Evolutionary conservation across 2,329 filamentous ascomycete species (phyloP).

Genomic region (Chaetomiaceae sp.): DNA sequence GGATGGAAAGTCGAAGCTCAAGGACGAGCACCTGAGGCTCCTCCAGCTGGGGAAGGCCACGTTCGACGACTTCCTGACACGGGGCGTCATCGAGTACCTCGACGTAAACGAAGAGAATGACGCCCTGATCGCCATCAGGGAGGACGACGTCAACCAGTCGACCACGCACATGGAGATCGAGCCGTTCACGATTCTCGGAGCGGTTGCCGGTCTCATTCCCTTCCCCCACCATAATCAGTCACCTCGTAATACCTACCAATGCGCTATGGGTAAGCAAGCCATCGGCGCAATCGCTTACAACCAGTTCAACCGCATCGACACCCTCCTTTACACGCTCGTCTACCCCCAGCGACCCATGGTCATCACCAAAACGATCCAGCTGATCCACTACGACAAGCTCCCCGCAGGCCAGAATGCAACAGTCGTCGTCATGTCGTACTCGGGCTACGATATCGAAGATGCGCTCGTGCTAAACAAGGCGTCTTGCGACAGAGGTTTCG

Average conservation of each 20-base stretch:
- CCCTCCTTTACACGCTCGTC: constrained; percentile 90
- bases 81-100: constrained; percentile 90
- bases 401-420: constrained; percentile 95
- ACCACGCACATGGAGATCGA: constrained; percentile 97
- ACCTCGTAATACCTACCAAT: constrained; percentile 96
- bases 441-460: constrained; percentile 98
- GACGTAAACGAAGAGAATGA: constrained; percentile 99
- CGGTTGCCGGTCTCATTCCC: constrained; percentile 91
- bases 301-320: constrained; percentile 95
- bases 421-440: constrained; percentile 98
- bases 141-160: constrained; percentile 72
- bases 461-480: constrained; percentile 95
- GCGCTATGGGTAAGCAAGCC: constrained; percentile 99
- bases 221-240: constrained; percentile 99
- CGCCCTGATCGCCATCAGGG: constrained; percentile 84
- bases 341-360: constrained; percentile 98
- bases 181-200: constrained; percentile 92
- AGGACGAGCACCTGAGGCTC: constrained; percentile 69
- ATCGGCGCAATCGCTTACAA: constrained; percentile 98
- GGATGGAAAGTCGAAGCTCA: constrained; percentile 77
- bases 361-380: constrained; percentile 91
- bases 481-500: constrained; percentile 90
- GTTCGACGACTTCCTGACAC: constrained; percentile 90
- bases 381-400: constrained; percentile 95
- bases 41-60: constrained; percentile 78